phyloP scores from a whole-genome alignment of 1,139 yeast genomes.

The Geotrichum carabidarum region DNA sequence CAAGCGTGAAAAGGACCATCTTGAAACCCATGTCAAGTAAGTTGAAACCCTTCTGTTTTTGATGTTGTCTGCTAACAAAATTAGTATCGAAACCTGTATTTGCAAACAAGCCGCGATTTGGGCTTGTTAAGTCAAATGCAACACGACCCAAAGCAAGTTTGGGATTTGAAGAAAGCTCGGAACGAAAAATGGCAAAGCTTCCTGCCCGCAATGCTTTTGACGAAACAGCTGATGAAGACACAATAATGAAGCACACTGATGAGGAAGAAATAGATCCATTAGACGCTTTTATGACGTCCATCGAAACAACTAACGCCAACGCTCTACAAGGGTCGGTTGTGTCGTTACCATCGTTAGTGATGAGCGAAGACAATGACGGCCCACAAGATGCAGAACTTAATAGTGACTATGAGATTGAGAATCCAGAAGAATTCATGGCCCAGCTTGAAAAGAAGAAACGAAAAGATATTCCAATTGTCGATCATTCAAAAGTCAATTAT shows the following conservation, averaged over 20 bases:
- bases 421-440: slow-evolving; percentile 32
- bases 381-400: slow-evolving; percentile 32
- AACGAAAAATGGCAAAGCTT: not conserved
- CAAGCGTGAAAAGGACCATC: slow-evolving; percentile 12
- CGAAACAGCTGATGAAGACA: slow-evolving; percentile 10
- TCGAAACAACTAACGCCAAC: slow-evolving; percentile 22
- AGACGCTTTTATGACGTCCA: slow-evolving; percentile 38
- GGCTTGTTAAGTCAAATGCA: not conserved
- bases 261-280: slow-evolving; percentile 39
- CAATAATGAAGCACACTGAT: slow-evolving; percentile 13
- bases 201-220: not conserved
- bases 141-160: slow-evolving; percentile 2
- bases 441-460: slow-evolving; percentile 40
- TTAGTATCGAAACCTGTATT: slow-evolving; percentile 10
- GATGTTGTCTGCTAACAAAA: not conserved
- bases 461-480: slow-evolving; percentile 43
- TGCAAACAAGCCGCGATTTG: slow-evolving; percentile 2
- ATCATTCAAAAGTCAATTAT: slow-evolving; percentile 47
- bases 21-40: slow-evolving; percentile 17
- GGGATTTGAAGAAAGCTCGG: slow-evolving; percentile 9
- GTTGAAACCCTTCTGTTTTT: not conserved
- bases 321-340: slow-evolving; percentile 14
- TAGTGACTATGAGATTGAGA: slow-evolving; percentile 32
- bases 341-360: slow-evolving; percentile 23
- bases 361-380: slow-evolving; percentile 28